phyloP scores from a whole-genome alignment of 805 yeast genomes.

The Starmerella stigmatis region DNA sequence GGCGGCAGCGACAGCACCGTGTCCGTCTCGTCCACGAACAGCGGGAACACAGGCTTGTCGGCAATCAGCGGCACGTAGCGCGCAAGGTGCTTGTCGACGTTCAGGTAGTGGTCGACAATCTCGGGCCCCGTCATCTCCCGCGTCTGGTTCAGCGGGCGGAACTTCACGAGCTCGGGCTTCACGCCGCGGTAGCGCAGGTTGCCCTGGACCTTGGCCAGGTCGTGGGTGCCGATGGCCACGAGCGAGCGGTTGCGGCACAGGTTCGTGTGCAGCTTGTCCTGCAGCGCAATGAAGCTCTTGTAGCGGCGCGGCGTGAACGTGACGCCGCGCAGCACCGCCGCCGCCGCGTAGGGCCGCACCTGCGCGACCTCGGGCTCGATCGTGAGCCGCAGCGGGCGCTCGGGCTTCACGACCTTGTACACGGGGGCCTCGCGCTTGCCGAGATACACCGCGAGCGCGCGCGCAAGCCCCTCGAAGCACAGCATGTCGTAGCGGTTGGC shows the following conservation, averaged over 20 bases:
- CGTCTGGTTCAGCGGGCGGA: constrained; percentile 35
- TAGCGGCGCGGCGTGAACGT: constrained; percentile 74
- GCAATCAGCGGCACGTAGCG: constrained; percentile 79
- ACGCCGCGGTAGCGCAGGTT: constrained; percentile 85
- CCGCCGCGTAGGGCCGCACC: constrained; percentile 88
- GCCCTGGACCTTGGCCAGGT: constrained; percentile 64
- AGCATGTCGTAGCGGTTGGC: constrained; percentile 97
- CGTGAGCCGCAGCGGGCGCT: constrained; percentile 53
- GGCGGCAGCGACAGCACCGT: constrained; percentile 92
- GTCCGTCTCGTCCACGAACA: constrained; percentile 65
- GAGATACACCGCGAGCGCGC: constrained; percentile 81
- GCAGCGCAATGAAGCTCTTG: constrained; percentile 89
- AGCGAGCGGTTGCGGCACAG: constrained; percentile 93
- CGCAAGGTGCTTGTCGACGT: constrained; percentile 73
- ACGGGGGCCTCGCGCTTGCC: constrained; percentile 57
- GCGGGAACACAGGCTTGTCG: constrained; percentile 83
- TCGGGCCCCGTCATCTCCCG: constrained; percentile 57
- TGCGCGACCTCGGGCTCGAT: constrained; percentile 63
- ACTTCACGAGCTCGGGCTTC: constrained; percentile 64
- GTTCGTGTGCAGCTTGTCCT: constrained; percentile 91
- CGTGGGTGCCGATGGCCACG: constrained; percentile 98
- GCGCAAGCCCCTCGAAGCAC: constrained; percentile 96
- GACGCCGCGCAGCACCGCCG: constrained; percentile 81
- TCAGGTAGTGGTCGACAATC: constrained; percentile 79
- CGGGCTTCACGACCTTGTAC: constrained; percentile 51